Conservation (phyloP, 139 green algal genomes). For the Ettlia oleoabundans region DNA sequence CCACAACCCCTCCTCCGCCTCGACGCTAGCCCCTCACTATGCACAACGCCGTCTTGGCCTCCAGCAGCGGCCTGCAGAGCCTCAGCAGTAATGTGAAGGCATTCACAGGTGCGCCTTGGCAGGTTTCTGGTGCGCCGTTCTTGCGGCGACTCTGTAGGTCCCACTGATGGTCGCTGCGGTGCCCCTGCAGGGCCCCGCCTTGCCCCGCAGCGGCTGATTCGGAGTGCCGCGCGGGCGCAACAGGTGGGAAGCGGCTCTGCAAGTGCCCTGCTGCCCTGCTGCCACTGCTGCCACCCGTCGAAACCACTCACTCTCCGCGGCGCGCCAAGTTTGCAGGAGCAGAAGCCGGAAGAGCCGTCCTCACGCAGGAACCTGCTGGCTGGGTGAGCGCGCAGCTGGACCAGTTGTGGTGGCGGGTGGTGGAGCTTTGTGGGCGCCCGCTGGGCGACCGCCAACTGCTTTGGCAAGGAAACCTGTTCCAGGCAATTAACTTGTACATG, state of each 20-base stretch:
- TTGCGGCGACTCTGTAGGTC: no score
- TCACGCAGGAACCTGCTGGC: conserved; percentile 13
- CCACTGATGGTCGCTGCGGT: neutral
- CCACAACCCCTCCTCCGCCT: neutral
- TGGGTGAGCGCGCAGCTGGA: neutral
- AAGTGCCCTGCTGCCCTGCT: neutral
- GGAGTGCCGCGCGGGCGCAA: conserved; percentile 16
- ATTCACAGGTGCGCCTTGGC: neutral
- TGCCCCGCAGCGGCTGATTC: neutral
- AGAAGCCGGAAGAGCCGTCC: neutral
- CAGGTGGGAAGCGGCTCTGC: neutral
- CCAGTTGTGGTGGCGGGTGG: neutral
- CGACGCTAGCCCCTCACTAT: neutral
- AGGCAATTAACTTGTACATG: no score
- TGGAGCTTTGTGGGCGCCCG: neutral
- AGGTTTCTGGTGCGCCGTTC: neutral
- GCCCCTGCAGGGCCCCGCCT: conserved; percentile 22
- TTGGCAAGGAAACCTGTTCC: no score
- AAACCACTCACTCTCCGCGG: neutral
- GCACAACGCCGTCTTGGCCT: neutral
- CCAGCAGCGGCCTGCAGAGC: conserved; percentile 1
- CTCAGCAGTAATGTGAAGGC: conserved; percentile 5
- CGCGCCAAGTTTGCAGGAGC: neutral
- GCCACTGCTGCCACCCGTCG: neutral
- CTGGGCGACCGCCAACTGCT: neutral